Conservation (phyloP, 192 early-diverging fungal genomes). For the Coemansia sp. region DNA sequence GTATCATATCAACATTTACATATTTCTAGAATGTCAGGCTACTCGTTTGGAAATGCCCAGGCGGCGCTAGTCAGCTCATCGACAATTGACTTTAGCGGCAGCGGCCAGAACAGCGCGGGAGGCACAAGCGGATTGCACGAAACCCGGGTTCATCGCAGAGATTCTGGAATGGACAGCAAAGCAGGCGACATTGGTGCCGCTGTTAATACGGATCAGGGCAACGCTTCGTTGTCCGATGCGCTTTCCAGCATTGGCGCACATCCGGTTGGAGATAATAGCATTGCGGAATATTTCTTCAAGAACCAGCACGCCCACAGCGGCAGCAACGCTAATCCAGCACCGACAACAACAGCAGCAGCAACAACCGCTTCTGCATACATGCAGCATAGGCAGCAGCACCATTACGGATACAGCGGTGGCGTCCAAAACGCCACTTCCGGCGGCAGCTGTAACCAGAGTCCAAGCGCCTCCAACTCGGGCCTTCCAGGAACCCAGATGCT, state of each 20-base stretch:
- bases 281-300: slow-evolving; percentile 52
- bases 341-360: slow-evolving; percentile 16
- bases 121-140: slow-evolving; percentile 11
- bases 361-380: slow-evolving; percentile 12
- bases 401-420: slow-evolving; percentile 20
- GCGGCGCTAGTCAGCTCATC: slow-evolving; percentile 32
- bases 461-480: slow-evolving; percentile 27
- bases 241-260: slow-evolving; percentile 20
- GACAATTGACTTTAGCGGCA: slow-evolving; percentile 15
- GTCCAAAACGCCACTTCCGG: slow-evolving; percentile 11
- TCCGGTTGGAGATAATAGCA: slow-evolving; percentile 16
- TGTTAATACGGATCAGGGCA: background rate
- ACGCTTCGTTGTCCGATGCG: slow-evolving; percentile 11
- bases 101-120: slow-evolving; percentile 1
- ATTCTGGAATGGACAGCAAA: slow-evolving; percentile 18
- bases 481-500: slow-evolving; percentile 35
- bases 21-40: slow-evolving; percentile 32
- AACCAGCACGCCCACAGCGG: slow-evolving; percentile 20
- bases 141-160: slow-evolving; percentile 30
- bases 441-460: slow-evolving; percentile 31
- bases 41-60: slow-evolving; percentile 43
- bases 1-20: slow-evolving; percentile 2
- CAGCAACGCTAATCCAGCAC: slow-evolving; percentile 5
- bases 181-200: background rate
- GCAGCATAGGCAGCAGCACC: slow-evolving; percentile 12